Conservation (phyloP, 345 rosid genomes). For the Lumnitzera racemosa region DNA sequence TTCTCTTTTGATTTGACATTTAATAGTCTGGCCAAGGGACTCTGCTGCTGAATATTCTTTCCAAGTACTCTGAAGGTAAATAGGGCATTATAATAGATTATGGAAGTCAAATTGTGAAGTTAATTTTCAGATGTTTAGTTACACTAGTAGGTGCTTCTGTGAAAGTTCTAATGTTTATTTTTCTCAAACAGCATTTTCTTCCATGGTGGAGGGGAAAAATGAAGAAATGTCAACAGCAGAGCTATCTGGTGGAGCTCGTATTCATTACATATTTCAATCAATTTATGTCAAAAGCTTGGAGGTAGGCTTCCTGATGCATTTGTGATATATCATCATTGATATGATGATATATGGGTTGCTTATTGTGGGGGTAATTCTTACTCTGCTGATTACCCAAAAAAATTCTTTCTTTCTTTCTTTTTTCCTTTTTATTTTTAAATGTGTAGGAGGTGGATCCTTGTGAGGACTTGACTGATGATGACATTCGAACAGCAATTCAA, state of each 20-base stretch:
- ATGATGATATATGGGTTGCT: too few species aligned
- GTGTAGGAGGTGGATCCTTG: conserved; percentile 95
- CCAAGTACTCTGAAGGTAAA: conserved; percentile 87
- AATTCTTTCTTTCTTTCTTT: too few species aligned
- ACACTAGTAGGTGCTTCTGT: not conserved
- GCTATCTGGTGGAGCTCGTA: conserved; percentile 92
- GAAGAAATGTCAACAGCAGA: conserved; percentile 90
- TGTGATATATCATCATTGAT: too few species aligned
- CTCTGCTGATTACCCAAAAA: not conserved
- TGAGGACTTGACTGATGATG: conserved; percentile 86
- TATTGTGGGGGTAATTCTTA: too few species aligned
- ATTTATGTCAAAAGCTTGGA: conserved; percentile 87
- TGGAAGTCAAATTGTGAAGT: too few species aligned
- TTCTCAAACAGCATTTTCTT: conserved; percentile 57
- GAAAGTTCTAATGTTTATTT: not conserved
- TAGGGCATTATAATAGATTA: not conserved
- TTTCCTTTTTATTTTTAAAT: not conserved
- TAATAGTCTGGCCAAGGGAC: conserved; percentile 94
- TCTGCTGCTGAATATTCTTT: conserved; percentile 81
- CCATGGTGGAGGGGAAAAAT: conserved; percentile 87
- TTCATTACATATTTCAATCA: conserved; percentile 83
- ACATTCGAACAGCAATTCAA: conserved; percentile 92
- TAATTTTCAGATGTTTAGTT: not conserved
- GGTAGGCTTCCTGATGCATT: conserved; percentile 25
- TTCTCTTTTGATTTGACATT: conserved; percentile 11